phyloP scores from a whole-genome alignment of 129 eudicot species.

The Gnaphalium uliginosum region DNA sequence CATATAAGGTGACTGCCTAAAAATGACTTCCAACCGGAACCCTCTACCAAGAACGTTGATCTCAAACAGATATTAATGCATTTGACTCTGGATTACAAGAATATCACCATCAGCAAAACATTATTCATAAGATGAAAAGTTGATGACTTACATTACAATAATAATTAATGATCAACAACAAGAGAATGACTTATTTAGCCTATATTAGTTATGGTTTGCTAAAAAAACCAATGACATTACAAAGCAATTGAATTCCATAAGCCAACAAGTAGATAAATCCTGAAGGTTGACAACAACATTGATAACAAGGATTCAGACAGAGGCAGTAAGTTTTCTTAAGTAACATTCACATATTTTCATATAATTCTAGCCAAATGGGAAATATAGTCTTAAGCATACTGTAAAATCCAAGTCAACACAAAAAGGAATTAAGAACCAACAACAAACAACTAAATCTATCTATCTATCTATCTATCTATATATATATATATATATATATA shows the following conservation, averaged over 20 bases:
- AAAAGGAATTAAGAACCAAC: background rate
- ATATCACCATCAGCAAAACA: background rate
- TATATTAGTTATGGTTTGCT: no score
- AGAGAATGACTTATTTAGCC: no score
- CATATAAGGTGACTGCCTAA: slow-evolving; percentile 19
- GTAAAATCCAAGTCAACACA: background rate
- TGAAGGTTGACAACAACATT: background rate
- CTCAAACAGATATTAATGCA: background rate
- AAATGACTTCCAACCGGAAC: background rate
- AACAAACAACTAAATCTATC: no score
- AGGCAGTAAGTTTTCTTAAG: background rate
- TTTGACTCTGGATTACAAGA: background rate
- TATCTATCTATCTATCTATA: no score
- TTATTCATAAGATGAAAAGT: no score
- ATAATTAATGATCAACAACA: no score
- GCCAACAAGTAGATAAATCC: slow-evolving; percentile 1
- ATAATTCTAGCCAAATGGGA: background rate
- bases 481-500: no score
- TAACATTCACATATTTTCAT: background rate
- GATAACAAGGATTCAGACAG: background rate
- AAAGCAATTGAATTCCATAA: no score
- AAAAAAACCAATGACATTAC: no score
- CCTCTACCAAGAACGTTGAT: background rate
- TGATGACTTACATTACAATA: no score
- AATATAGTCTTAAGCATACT: background rate